Evolutionary conservation across 805 yeast genomes (phyloP).

Genomic region (Starmerella tilneyi): DNA sequence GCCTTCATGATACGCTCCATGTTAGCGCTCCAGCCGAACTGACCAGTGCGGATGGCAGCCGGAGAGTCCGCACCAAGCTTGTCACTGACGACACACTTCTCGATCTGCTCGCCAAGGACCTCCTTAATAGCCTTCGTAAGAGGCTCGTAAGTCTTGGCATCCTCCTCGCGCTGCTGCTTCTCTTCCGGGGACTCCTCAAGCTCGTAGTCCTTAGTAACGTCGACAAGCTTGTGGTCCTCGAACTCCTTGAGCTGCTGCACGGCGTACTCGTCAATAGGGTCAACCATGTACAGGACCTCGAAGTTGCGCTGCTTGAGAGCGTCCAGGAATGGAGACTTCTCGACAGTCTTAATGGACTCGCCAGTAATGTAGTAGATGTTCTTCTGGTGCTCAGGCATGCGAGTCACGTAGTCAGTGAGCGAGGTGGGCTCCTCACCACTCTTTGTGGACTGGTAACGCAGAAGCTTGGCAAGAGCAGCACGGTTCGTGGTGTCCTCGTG

Average conservation of each 20-base stretch:
- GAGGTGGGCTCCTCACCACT: slow-evolving; percentile 90
- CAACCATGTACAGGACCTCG: slow-evolving; percentile 94
- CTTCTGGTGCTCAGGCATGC: slow-evolving; percentile 99
- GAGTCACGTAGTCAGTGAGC: slow-evolving; percentile 90
- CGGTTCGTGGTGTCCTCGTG: slow-evolving; percentile 99
- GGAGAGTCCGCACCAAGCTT: slow-evolving; percentile 89
- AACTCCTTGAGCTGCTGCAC: slow-evolving; percentile 98
- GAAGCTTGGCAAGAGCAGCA: slow-evolving; percentile 83
- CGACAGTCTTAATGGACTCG: slow-evolving; percentile 94
- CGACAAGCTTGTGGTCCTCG: slow-evolving; percentile 98
- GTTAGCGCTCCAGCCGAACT: slow-evolving; percentile 99
- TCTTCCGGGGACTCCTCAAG: slow-evolving; percentile 94
- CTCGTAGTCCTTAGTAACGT: slow-evolving; percentile 98
- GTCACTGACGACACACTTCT: slow-evolving; percentile 97
- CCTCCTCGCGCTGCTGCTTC: slow-evolving; percentile 87
- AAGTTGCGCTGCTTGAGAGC: slow-evolving; percentile 97
- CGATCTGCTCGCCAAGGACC: slow-evolving; percentile 95
- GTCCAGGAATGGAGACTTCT: slow-evolving; percentile 98
- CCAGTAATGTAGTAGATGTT: slow-evolving; percentile 99
- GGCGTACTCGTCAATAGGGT: slow-evolving; percentile 99
- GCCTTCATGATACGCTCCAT: slow-evolving; percentile 99
- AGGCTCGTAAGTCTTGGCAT: slow-evolving; percentile 81
- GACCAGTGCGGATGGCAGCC: slow-evolving; percentile 99
- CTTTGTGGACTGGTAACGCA: slow-evolving; percentile 96
- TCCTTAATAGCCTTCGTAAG: slow-evolving; percentile 94